Conservation (phyloP, 371 early-diverging fungal species). For the Mycotypha africana region DNA sequence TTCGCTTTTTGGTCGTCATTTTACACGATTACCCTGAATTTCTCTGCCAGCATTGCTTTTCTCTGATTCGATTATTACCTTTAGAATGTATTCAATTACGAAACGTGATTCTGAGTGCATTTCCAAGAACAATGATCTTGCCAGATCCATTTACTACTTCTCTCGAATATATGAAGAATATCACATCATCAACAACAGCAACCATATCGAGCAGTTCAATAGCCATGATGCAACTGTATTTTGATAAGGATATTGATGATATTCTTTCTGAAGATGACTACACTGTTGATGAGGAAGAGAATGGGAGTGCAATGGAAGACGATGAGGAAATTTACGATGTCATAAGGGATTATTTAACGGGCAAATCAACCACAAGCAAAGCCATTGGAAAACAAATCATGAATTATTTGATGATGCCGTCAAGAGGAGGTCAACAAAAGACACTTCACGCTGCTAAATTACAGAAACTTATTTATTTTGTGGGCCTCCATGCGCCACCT, state of each 20-base stretch:
- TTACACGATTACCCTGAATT: constrained; percentile 98
- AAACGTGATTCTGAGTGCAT: constrained; percentile 90
- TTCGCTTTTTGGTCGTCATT: constrained; percentile 84
- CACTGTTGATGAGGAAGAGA: too few species aligned
- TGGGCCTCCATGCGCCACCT: constrained; percentile 22
- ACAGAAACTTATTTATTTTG: constrained; percentile 20
- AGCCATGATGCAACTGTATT: not conserved
- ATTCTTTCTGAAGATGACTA: too few species aligned
- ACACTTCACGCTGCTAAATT: too few species aligned
- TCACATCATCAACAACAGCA: not conserved
- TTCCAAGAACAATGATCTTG: constrained; percentile 88
- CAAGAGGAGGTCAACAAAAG: not conserved
- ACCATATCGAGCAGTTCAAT: too few species aligned
- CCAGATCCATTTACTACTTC: constrained; percentile 95
- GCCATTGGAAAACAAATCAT: constrained; percentile 2
- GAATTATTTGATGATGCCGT: not conserved
- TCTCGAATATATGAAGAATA: constrained; percentile 14
- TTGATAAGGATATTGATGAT: not conserved
- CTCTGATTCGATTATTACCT: constrained; percentile 89
- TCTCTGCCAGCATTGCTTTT: constrained; percentile 84
- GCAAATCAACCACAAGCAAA: not conserved
- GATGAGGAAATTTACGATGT: constrained; percentile 1
- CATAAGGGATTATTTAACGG: constrained; percentile 1
- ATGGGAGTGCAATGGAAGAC: too few species aligned
- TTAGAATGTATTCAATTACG: constrained; percentile 88